Evolutionary conservation across 768 basidiomycete genomes (phyloP), one percentile per base, ranked within the genome.

Genomic region (Mycena alexandri): DNA sequence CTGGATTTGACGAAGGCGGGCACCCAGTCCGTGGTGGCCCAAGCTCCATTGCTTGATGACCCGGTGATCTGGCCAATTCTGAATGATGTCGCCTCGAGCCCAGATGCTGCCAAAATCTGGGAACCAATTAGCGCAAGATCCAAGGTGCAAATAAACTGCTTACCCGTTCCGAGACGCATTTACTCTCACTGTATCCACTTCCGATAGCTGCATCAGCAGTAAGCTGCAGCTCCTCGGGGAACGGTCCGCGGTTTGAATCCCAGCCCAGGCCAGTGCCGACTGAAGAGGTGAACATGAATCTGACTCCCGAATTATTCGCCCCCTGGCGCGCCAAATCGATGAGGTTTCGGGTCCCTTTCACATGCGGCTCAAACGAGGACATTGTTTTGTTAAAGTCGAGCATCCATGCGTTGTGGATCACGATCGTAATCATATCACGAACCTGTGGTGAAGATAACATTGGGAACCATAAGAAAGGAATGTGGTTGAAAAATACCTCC

Each of bases 331-430:
- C 77, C 38, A 85, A 73, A 61, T 82, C 78, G 65, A 85, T 75
- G 22, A 85, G 75, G 70, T 82, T 80, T 17, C 82, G 74, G 2
- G 80, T 83, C 17, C 82, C 82, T 22, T 73, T 72, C 24, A 87
- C 75, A 62, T 84, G 79, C 5, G 79, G 68, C 58, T 86, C 83
- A 48, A 86, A 86, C 6, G 84, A 84, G 4, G 79, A 74, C 36
- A 85, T 70, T 12, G 76, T 72, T 1, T 83, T 75, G 53, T 83
- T 83, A 71, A 87, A 85, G 72, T 87, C 84, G 24, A 87, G 75
- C 1, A 76, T 77, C 86, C 86, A 87, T 10, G 84, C 84, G 51
- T 77, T 80, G 62, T 82, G 80, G 2, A 82, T 76, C 58, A 84
- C 75, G 9, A 71, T 43, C 2, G 75, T 79, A 5, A 75, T 61